Percentiles rank a stretch among this genome's conserved stretches.
Conservation (phyloP, 176 grass and related monocot species). For the Puccinellia tenuiflora region DNA sequence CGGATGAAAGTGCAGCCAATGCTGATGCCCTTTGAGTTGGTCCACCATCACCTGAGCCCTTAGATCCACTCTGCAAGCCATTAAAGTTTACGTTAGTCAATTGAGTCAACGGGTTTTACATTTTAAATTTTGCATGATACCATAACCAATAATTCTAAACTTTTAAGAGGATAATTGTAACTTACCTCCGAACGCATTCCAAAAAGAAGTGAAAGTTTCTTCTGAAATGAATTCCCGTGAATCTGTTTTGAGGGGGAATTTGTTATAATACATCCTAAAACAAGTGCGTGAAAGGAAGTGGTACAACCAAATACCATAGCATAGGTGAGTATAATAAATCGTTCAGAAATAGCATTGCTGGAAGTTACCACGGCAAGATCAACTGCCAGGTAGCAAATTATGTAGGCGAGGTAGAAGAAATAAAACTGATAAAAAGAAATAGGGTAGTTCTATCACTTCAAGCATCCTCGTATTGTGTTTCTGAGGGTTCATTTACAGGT, state of each 20-base stretch:
- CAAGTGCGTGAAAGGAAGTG: not conserved
- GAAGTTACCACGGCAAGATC: not conserved
- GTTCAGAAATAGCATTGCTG: slow-evolving; percentile 1
- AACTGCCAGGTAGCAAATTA: not conserved
- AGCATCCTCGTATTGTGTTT: not conserved
- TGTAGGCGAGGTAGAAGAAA: not conserved
- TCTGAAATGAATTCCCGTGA: slow-evolving; percentile 90
- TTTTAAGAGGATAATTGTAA: not conserved
- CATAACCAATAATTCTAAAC: not conserved
- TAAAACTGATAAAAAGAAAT: not conserved
- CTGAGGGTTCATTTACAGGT: not conserved
- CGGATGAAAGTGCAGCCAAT: slow-evolving; percentile 83
- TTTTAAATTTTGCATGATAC: not conserved
- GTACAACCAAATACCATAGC: not conserved
- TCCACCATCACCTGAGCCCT: slow-evolving; percentile 62
- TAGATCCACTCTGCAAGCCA: slow-evolving; percentile 39
- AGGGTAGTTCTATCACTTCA: not conserved
- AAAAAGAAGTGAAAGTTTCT: slow-evolving; percentile 82
- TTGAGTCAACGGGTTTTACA: not conserved
- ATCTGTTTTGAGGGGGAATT: slow-evolving; percentile 52
- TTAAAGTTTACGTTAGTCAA: not conserved
- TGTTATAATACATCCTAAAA: slow-evolving; percentile 13
- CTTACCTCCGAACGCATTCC: slow-evolving; percentile 70
- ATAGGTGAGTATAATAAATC: not conserved
- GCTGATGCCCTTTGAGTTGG: slow-evolving; percentile 95